Base-by-base conservation (phyloP, 139 green algal species). In the Micractinium sp. region DNA sequence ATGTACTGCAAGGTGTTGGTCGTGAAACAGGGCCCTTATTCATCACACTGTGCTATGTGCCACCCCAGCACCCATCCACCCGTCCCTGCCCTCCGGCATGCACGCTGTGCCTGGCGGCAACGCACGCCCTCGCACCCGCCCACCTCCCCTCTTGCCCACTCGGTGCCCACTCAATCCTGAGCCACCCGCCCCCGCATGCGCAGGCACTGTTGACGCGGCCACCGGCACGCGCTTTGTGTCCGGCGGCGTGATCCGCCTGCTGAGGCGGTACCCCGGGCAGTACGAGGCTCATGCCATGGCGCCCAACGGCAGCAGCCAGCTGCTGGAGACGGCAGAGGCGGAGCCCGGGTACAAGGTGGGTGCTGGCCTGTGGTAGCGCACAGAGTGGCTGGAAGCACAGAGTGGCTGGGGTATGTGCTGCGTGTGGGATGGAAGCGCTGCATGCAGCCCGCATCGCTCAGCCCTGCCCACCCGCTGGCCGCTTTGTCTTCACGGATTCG, bases 181-280 rank as follows among this genome's bases (percentile, higher is more conserved):
- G n/a, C n/a, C n/a, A n/a, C n/a, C n/a, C n/a, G n/a, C n/a, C n/a
- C n/a, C n/a, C 20, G 16, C 63, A 76, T 27, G 2, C 74, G 69
- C 84, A 88, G 90, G 90, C 67, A 92, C 85, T 36, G 66, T 94
- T 1, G 89, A 94, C n/a, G 81, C 86, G 0, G 82, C 90, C 31
- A 89, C 78, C 33, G 92, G 91, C 60, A 90, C 81, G 0, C 86
- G 92, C 3, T 94, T 94, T 61, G 87, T 76, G 63, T 91, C 27
- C 29, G 92, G 92, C 35, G 92, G 88, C 47, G 92, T 94, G 63
- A 25, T 94, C 67, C 86, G 92, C n/a, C 88, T 93, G 60, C 63
- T 91, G 87, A 78, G 90, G 19, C 16, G 33, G 16, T 93, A 77
- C 39, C 91, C 91, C 0, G 88, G 89, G 0, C 60, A 25, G 4